Percentiles rank a stretch among this genome's conserved stretches.
These are phyloP conservation scores for Penstemon barbatus DNA, from an alignment of 257 asterid genomes.

Conservation along the genomic window DNA sequence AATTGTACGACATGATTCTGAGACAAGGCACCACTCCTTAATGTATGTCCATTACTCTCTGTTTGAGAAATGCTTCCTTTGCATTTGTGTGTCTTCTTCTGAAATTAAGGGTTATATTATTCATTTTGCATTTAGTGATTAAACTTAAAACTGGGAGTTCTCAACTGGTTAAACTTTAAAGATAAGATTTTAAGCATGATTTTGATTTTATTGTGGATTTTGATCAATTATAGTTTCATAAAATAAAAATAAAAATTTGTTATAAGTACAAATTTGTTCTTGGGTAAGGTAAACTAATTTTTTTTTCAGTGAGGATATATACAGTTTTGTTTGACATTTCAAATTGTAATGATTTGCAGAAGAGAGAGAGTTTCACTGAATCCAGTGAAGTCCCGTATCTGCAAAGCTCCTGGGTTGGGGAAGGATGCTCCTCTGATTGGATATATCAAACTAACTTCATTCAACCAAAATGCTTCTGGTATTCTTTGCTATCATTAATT, in stretches of 20 bases:
- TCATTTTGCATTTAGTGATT: not conserved
- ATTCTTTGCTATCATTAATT: conserved; percentile 20
- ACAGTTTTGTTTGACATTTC: not conserved
- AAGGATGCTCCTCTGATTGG: conserved; percentile 71
- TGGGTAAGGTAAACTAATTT: too few relatives aligned
- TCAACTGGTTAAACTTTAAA: not conserved
- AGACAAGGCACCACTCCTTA: conserved; percentile 62
- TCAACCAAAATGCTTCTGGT: conserved; percentile 98
- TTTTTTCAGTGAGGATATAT: too few relatives aligned
- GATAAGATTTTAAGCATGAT: conserved; percentile 2
- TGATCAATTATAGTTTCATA: conserved; percentile 13
- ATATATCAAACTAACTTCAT: conserved; percentile 86
- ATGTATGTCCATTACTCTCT: conserved; percentile 49
- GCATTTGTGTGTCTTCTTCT: conserved; percentile 10
- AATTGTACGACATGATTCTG: conserved; percentile 61
- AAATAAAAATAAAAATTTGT: conserved; percentile 1
- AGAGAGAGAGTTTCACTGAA: conserved; percentile 78
- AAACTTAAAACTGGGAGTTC: conserved; percentile 20
- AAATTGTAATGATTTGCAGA: conserved; percentile 52
- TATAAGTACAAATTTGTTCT: not conserved
- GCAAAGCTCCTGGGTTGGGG: conserved; percentile 63
- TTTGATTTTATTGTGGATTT: conserved; percentile 4
- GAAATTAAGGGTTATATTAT: conserved; percentile 6
- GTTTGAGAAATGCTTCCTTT: conserved; percentile 14
- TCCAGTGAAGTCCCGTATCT: conserved; percentile 91